phyloP scores from a whole-genome alignment of 148 eudicot species.

The Rhododendron williamsianum region DNA sequence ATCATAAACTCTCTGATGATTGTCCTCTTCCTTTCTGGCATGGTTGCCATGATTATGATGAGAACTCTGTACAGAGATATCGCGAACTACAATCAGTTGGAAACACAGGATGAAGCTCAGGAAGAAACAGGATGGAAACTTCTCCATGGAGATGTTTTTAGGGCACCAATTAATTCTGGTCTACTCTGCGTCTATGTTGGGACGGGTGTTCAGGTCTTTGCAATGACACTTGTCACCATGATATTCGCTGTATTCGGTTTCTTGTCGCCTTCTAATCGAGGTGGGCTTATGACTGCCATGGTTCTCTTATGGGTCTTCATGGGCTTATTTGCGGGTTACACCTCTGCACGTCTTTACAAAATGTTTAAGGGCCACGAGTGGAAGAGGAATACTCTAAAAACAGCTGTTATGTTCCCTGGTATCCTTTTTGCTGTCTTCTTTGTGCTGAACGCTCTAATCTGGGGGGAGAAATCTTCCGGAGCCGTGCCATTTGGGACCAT shows the following conservation, averaged over 20 bases:
- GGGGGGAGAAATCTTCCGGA: slow-evolving; percentile 39
- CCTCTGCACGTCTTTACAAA: slow-evolving; percentile 32
- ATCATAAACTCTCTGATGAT: slow-evolving; percentile 43
- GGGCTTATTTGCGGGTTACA: slow-evolving; percentile 39
- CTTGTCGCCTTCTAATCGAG: slow-evolving; percentile 43
- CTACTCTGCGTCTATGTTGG: slow-evolving; percentile 41
- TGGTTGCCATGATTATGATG: slow-evolving; percentile 51
- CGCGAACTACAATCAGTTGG: slow-evolving; percentile 43
- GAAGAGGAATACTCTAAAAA: slow-evolving; percentile 30
- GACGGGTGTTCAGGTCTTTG: slow-evolving; percentile 39
- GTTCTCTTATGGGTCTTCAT: slow-evolving; percentile 45
- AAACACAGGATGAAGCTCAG: slow-evolving; percentile 40
- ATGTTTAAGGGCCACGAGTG: slow-evolving; percentile 34
- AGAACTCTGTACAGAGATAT: slow-evolving; percentile 44
- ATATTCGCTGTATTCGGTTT: slow-evolving; percentile 38
- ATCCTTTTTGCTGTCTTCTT: slow-evolving; percentile 26
- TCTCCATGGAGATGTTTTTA: slow-evolving; percentile 42
- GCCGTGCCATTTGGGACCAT: slow-evolving; percentile 39
- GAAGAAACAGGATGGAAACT: slow-evolving; percentile 54
- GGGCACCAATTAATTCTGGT: slow-evolving; percentile 32
- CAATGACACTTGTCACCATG: slow-evolving; percentile 40
- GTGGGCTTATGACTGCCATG: slow-evolving; percentile 47
- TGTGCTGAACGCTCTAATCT: slow-evolving; percentile 32
- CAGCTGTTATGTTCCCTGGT: slow-evolving; percentile 33
- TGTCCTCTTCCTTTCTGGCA: slow-evolving; percentile 44